phyloP scores from a whole-genome alignment of 1,139 yeast genomes.

The Nakaseomyces sp. region DNA sequence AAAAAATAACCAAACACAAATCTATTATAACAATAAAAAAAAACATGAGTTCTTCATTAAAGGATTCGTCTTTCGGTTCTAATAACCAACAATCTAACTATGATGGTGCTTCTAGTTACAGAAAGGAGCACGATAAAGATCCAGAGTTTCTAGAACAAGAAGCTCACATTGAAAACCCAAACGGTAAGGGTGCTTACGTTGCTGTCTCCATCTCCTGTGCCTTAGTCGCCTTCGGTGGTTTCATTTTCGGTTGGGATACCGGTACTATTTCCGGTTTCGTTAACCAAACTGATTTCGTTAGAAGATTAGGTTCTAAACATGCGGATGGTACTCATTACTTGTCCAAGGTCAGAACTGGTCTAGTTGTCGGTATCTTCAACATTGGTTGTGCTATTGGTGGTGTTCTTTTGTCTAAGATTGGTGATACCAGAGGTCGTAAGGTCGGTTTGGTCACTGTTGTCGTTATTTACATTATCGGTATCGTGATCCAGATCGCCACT shows the following conservation, averaged over 20 bases:
- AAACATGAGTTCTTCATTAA: neutral
- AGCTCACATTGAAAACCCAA: constrained; percentile 1
- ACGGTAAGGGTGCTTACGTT: constrained; percentile 19
- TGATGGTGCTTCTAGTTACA: neutral
- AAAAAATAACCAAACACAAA: neutral
- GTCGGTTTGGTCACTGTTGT: constrained; percentile 48
- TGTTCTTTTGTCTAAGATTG: constrained; percentile 43
- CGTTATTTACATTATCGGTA: constrained; percentile 52
- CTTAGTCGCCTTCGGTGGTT: constrained; percentile 57
- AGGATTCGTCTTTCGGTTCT: constrained; percentile 4
- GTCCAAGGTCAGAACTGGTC: constrained; percentile 48
- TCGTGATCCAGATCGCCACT: constrained; percentile 54
- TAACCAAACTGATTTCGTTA: constrained; percentile 54
- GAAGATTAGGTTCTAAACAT: constrained; percentile 47
- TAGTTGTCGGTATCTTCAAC: constrained; percentile 57
- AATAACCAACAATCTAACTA: neutral
- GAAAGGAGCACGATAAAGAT: neutral
- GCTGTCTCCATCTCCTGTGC: constrained; percentile 36
- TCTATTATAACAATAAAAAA: too few species aligned
- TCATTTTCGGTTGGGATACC: constrained; percentile 66
- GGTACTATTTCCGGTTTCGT: constrained; percentile 73
- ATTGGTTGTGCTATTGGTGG: constrained; percentile 66
- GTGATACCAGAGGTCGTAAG: constrained; percentile 55
- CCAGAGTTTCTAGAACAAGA: constrained; percentile 2
- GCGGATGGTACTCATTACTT: constrained; percentile 35